Conservation (phyloP, 805 yeast genomes). For the Saccharomyces kudriavzevii region DNA sequence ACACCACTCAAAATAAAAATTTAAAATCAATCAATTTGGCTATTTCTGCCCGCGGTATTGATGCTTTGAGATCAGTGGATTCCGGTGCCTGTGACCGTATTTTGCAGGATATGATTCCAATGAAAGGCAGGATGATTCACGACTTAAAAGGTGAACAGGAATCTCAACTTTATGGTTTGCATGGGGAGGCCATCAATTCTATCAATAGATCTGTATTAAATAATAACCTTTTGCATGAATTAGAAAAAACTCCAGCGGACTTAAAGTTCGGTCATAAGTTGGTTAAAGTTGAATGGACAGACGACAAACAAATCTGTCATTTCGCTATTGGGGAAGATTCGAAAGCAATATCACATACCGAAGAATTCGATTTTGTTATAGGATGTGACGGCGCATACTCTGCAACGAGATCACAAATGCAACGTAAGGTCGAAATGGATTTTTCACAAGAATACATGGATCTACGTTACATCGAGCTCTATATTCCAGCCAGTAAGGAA, state of each 20-base stretch:
- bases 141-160: slow-evolving; percentile 52
- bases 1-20: slow-evolving; percentile 30
- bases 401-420: slow-evolving; percentile 59
- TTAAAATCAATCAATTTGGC: slow-evolving; percentile 78
- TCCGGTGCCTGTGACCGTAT: slow-evolving; percentile 47
- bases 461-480: slow-evolving; percentile 73
- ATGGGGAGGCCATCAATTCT: slow-evolving; percentile 78
- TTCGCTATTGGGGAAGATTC: slow-evolving; percentile 17
- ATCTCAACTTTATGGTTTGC: slow-evolving; percentile 68
- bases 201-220: slow-evolving; percentile 72
- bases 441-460: slow-evolving; percentile 71
- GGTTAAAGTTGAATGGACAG: slow-evolving; percentile 32
- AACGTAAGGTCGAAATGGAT: slow-evolving; percentile 59
- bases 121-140: slow-evolving; percentile 89
- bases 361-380: slow-evolving; percentile 49
- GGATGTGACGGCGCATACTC: slow-evolving; percentile 89
- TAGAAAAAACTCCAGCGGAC: slow-evolving; percentile 34
- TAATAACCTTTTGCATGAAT: slow-evolving; percentile 54
- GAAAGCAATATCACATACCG: slow-evolving; percentile 5
- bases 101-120: slow-evolving; percentile 60
- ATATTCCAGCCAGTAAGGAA: slow-evolving; percentile 51
- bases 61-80: slow-evolving; percentile 59
- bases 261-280: slow-evolving; percentile 53
- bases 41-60: slow-evolving; percentile 75
- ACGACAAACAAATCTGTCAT: slow-evolving; percentile 17